phyloP scores from a whole-genome alignment of 768 basidiomycete species.

The Paxillus rubicundulus region DNA sequence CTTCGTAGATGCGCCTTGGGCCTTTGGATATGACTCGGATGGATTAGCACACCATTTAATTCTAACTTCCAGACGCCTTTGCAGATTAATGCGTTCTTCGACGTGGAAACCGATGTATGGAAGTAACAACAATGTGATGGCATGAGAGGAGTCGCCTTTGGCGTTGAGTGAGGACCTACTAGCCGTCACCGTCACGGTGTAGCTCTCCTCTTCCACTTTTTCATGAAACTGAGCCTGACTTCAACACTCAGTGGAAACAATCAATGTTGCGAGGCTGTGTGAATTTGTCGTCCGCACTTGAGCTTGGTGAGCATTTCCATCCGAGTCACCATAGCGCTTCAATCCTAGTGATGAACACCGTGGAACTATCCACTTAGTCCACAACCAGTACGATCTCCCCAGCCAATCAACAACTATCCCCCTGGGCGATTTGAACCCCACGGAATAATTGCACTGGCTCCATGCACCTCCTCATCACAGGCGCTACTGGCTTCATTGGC shows the following conservation, averaged over 20 bases:
- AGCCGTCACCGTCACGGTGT: too few species aligned
- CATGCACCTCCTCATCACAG: constrained; percentile 28
- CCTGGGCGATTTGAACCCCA: not conserved
- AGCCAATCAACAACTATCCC: not conserved
- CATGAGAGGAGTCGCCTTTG: too few species aligned
- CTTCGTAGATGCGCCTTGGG: not conserved
- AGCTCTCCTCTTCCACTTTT: too few species aligned
- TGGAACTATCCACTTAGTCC: not conserved
- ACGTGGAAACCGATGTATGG: too few species aligned
- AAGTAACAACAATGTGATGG: too few species aligned
- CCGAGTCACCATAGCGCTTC: too few species aligned
- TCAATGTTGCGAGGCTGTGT: not conserved
- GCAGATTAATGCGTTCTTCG: too few species aligned
- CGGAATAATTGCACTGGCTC: not conserved
- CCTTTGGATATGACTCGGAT: too few species aligned
- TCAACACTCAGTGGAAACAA: not conserved
- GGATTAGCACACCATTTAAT: too few species aligned
- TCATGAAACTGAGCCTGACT: too few species aligned
- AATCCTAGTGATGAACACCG: not conserved
- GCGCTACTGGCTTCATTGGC: constrained; percentile 26
- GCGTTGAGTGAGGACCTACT: too few species aligned
- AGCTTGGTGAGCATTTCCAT: not conserved
- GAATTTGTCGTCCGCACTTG: not conserved
- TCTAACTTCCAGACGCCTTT: too few species aligned
- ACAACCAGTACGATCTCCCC: not conserved